Evolutionary conservation across 2,329 filamentous ascomycete genomes (phyloP).

Genomic region (Paecilomyces formosus): DNA sequence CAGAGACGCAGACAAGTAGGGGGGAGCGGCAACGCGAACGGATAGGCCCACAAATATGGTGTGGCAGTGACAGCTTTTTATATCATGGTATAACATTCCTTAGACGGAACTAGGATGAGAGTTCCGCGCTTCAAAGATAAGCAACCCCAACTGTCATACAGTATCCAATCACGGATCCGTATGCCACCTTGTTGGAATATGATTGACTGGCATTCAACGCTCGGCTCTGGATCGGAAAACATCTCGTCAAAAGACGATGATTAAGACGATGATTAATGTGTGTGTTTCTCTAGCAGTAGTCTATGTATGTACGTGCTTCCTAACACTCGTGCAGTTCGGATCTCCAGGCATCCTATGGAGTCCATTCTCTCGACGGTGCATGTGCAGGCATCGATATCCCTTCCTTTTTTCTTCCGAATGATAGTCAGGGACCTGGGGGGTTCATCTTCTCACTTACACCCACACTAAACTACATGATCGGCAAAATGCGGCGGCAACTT

Average conservation of each 20-base stretch:
- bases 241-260: neutral
- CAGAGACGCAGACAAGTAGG: neutral
- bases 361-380: neutral
- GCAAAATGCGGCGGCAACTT: neutral
- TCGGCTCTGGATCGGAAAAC: neutral
- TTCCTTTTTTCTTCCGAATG: neutral
- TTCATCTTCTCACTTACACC: neutral
- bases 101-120: neutral
- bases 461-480: neutral
- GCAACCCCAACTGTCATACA: neutral
- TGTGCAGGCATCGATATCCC: neutral
- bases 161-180: neutral
- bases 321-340: neutral
- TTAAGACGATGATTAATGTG: neutral
- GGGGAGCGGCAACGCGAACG: neutral
- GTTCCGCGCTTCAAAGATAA: neutral
- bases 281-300: neutral
- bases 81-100: neutral
- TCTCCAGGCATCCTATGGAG: neutral
- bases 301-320: too few relatives aligned
- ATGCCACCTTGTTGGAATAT: neutral
- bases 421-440: neutral
- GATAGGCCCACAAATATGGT: neutral
- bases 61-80: neutral
- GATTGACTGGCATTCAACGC: neutral